Percentiles rank a stretch among this genome's conserved stretches.
These are phyloP conservation scores for Conticribra guillardii DNA, from an alignment of 108 stramenopile species.

Conservation along the genomic window DNA sequence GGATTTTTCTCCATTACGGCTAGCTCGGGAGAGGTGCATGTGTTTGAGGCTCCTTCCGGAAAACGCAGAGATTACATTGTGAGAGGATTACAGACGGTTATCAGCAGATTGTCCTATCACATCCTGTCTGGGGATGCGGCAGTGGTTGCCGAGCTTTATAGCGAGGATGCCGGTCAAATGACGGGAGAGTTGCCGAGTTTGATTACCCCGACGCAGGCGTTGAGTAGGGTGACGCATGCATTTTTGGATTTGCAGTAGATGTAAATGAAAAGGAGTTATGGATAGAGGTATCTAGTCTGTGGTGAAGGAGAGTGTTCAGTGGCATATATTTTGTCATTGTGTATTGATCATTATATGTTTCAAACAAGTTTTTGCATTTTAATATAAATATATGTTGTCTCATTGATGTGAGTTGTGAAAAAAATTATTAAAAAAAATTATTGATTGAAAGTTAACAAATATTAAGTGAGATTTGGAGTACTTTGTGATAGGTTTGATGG, in stretches of 20 bases:
- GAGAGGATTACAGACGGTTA: slow-evolving; percentile 55
- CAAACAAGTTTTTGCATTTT: no score
- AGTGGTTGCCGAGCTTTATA: slow-evolving; percentile 59
- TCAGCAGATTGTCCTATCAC: slow-evolving; percentile 54
- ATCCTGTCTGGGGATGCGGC: slow-evolving; percentile 63
- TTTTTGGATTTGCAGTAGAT: slow-evolving; percentile 70
- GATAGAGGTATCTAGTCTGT: no score
- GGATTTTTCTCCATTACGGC: slow-evolving; percentile 76
- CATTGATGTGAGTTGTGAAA: no score
- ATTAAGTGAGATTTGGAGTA: no score
- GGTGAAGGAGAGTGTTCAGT: no score
- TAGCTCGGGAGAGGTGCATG: slow-evolving; percentile 58
- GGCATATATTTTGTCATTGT: no score
- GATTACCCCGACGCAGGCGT: slow-evolving; percentile 49
- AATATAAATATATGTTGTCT: no score
- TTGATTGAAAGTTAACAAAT: no score
- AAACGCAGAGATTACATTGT: slow-evolving; percentile 61
- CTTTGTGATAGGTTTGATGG: no score
- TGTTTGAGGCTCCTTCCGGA: slow-evolving; percentile 67
- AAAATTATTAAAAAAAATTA: no score
- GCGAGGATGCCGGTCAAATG: slow-evolving; percentile 39
- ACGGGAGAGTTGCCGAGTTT: slow-evolving; percentile 57
- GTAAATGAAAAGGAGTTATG: no score
- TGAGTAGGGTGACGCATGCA: slow-evolving; percentile 57
- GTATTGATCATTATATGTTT: no score